Conservation (phyloP, 345 rosid species). For the Ceriops decandra region DNA sequence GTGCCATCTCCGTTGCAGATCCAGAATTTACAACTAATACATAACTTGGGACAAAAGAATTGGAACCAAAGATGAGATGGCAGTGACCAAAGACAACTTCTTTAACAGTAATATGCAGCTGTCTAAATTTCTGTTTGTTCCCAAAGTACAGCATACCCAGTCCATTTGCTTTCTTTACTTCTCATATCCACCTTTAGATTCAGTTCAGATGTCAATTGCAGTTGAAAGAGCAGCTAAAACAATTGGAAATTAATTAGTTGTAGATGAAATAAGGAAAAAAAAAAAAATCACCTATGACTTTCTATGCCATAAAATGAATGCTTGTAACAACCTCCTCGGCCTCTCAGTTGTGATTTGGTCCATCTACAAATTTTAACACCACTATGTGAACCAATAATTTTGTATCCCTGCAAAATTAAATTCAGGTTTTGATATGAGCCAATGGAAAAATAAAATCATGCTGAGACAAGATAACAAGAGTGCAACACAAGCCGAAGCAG, state of each 20-base stretch:
- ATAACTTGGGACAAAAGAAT: too few relatives aligned
- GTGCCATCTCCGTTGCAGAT: too few relatives aligned
- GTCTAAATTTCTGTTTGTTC: too few relatives aligned
- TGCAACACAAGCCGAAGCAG: too few relatives aligned
- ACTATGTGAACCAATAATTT: slow-evolving; percentile 94
- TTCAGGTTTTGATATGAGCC: neutral
- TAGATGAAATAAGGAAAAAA: neutral
- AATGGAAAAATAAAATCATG: neutral
- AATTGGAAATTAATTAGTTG: neutral
- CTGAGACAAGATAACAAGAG: neutral
- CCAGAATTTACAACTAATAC: too few relatives aligned
- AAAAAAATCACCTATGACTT: slow-evolving; percentile 75
- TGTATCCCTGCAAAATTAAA: slow-evolving; percentile 75
- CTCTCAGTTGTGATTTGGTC: slow-evolving; percentile 99
- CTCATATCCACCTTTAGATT: too few relatives aligned
- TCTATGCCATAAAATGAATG: slow-evolving; percentile 98
- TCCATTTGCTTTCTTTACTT: too few relatives aligned
- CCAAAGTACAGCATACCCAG: too few relatives aligned
- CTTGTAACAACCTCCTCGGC: slow-evolving; percentile 99
- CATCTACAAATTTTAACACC: slow-evolving; percentile 98
- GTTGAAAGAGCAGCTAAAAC: neutral
- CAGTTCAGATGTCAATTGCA: too few relatives aligned
- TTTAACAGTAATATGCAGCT: too few relatives aligned
- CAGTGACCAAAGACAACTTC: too few relatives aligned
- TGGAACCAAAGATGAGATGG: too few relatives aligned